These are phyloP conservation scores for Aspergillus conjunctus DNA, from an alignment of 495 filamentous ascomycete genomes.

Conservation along the genomic window DNA sequence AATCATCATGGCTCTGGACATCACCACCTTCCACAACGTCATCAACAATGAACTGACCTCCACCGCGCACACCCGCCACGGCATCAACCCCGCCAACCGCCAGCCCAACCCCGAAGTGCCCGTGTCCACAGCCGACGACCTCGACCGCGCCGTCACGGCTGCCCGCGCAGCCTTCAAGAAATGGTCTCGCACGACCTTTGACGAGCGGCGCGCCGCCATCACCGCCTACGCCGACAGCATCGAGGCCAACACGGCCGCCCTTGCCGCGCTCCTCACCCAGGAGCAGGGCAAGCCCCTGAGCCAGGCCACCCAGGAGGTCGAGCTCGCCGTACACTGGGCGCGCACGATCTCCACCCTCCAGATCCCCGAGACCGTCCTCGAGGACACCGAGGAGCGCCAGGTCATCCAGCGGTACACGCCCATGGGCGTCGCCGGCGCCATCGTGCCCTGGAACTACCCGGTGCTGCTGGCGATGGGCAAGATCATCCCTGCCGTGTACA, in stretches of 20 bases:
- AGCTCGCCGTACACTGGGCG: constrained; percentile 29
- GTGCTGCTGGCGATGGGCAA: constrained; percentile 60
- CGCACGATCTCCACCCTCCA: constrained; percentile 21
- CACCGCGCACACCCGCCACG: constrained; percentile 31
- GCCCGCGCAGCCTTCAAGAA: constrained; percentile 51
- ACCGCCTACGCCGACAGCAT: constrained; percentile 55
- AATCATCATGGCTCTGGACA: too few relatives aligned
- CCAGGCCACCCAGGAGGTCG: constrained; percentile 31
- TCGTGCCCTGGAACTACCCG: constrained; percentile 66
- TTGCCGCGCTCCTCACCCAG: constrained; percentile 52
- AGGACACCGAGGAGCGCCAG: constrained; percentile 51
- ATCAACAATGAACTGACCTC: constrained; percentile 41
- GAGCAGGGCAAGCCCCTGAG: constrained; percentile 60
- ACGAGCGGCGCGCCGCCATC: constrained; percentile 58
- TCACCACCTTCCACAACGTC: constrained; percentile 32
- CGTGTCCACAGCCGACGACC: constrained; percentile 52
- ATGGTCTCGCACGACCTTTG: constrained; percentile 53
- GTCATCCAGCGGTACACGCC: constrained; percentile 57
- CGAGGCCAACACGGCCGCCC: constrained; percentile 42
- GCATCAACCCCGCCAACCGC: constrained; percentile 26
- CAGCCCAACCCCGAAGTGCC: constrained; percentile 53
- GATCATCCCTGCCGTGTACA: constrained; percentile 56
- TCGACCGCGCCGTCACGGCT: constrained; percentile 54
- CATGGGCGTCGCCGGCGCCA: constrained; percentile 60
- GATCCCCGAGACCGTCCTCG: constrained; percentile 35